Percentiles rank a stretch among this genome's conserved stretches.
phyloP scores from a whole-genome alignment of 2,329 filamentous ascomycete genomes.

The Aspergillus sp. region DNA sequence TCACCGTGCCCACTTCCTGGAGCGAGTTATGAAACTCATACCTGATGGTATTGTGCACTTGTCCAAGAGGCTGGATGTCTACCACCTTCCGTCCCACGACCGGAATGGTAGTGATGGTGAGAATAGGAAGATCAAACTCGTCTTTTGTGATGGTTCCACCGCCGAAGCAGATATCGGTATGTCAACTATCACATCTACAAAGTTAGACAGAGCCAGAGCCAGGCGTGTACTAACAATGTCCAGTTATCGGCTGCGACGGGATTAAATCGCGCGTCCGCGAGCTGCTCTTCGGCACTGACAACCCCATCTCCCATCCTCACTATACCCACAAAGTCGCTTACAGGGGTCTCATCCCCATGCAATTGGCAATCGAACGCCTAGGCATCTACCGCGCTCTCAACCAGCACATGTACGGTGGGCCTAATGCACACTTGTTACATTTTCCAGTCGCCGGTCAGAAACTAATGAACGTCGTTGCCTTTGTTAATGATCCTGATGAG shows the following conservation, averaged over 20 bases:
- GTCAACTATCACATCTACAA: neutral
- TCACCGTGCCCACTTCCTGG: slow-evolving; percentile 44
- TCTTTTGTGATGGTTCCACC: slow-evolving; percentile 48
- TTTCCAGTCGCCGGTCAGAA: slow-evolving; percentile 42
- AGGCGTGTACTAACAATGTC: neutral
- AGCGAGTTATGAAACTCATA: slow-evolving; percentile 43
- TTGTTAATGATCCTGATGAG: slow-evolving; percentile 19
- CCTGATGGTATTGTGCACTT: slow-evolving; percentile 37
- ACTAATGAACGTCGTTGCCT: slow-evolving; percentile 26
- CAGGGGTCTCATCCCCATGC: slow-evolving; percentile 62
- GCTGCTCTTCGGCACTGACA: slow-evolving; percentile 51
- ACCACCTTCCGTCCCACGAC: slow-evolving; percentile 13
- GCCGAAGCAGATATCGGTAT: slow-evolving; percentile 42
- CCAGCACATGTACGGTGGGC: slow-evolving; percentile 58
- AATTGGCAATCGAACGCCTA: slow-evolving; percentile 49
- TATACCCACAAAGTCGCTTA: slow-evolving; percentile 64
- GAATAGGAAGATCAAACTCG: slow-evolving; percentile 27
- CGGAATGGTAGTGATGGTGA: slow-evolving; percentile 13
- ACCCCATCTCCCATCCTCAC: slow-evolving; percentile 46
- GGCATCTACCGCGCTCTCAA: slow-evolving; percentile 52
- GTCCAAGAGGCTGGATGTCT: slow-evolving; percentile 35
- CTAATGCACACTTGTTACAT: slow-evolving; percentile 58
- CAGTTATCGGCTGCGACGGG: slow-evolving; percentile 61
- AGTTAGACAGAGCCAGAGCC: neutral
- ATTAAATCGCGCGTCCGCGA: slow-evolving; percentile 59